Percentiles rank a stretch among this genome's conserved stretches.
Evolutionary conservation across 1,139 yeast genomes (phyloP).

Genomic region (Ogataea hybrid): DNA sequence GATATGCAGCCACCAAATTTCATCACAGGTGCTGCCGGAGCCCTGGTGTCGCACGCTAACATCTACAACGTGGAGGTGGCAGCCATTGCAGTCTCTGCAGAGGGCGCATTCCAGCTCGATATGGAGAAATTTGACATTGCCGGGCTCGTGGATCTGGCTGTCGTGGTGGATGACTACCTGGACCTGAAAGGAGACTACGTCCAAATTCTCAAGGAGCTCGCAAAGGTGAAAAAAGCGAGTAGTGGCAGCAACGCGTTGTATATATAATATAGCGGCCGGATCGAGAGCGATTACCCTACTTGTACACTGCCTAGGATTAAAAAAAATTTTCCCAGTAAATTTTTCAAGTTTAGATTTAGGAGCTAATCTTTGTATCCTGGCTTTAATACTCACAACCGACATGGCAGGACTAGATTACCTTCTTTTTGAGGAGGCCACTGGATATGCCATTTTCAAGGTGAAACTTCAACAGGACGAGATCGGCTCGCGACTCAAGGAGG

Average conservation of each 20-base stretch:
- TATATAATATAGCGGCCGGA: constrained; percentile 7
- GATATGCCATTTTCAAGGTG: constrained; percentile 95
- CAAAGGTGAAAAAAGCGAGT: constrained; percentile 16
- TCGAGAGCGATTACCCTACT: constrained; percentile 11
- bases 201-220: constrained; percentile 5
- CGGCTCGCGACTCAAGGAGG: constrained; percentile 89
- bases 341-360: constrained; percentile 7
- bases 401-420: constrained; percentile 82
- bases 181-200: constrained; percentile 14
- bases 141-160: constrained; percentile 21
- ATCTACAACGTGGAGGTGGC: constrained; percentile 8
- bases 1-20: constrained; percentile 52
- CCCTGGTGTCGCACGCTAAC: constrained; percentile 36
- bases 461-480: constrained; percentile 91
- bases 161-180: constrained; percentile 22
- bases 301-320: constrained; percentile 9
- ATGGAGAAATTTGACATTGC: constrained; percentile 40
- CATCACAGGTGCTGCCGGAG: constrained; percentile 50
- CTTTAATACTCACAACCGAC: constrained; percentile 4
- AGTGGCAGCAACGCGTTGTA: constrained; percentile 18
- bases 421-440: constrained; percentile 98
- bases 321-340: constrained; percentile 12
- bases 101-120: constrained; percentile 50
- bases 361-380: constrained; percentile 5
- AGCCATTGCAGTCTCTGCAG: constrained; percentile 44